phyloP scores from a whole-genome alignment of 176 grass and related monocot species.

The Secale cereale region DNA sequence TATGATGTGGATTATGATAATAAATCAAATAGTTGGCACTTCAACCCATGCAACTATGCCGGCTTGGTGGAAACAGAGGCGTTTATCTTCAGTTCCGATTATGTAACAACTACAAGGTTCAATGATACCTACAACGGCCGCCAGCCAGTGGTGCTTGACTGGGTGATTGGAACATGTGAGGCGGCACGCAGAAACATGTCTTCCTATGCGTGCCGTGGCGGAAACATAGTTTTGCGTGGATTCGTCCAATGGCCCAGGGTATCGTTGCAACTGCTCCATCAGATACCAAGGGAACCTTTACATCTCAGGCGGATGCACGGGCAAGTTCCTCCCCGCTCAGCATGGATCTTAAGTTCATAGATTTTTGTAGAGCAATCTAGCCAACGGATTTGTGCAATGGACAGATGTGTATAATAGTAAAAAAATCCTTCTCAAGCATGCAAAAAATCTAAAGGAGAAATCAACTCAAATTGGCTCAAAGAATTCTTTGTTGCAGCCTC shows the following conservation, averaged over 20 bases:
- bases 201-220: not conserved
- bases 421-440: no score
- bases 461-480: no score
- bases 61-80: not conserved
- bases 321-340: not conserved
- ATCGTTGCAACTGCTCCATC: not conserved
- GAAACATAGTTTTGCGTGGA: not conserved
- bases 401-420: not conserved
- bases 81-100: not conserved
- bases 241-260: not conserved
- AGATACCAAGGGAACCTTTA: not conserved
- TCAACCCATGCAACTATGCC: not conserved
- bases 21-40: not conserved
- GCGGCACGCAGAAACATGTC: not conserved
- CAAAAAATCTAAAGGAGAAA: no score
- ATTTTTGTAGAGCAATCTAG: not conserved
- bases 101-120: not conserved
- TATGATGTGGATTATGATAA: not conserved
- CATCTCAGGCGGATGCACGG: not conserved
- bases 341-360: not conserved
- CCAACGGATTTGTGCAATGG: not conserved
- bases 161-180: not conserved
- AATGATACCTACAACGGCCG: not conserved
- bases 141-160: not conserved
- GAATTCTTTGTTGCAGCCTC: no score